Base-by-base conservation (phyloP, 257 asterid genomes). In the Primulina huaijiensis region DNA sequence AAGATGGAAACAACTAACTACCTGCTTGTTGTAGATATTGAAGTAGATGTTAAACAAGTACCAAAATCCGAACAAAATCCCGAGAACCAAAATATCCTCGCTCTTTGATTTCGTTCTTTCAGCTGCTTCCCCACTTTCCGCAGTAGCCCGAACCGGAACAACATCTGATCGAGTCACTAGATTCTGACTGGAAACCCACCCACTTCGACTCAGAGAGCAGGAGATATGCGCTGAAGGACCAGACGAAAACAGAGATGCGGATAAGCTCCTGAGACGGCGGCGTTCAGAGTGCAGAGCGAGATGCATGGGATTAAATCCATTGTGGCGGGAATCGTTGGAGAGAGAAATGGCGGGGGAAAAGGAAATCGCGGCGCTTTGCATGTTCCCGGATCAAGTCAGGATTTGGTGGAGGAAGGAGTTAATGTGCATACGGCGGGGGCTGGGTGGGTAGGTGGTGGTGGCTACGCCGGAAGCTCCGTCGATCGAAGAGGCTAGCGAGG, bases 21-120 rank as follows among this genome's bases (percentile, higher is more conserved):
- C 97, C 97, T 91, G 97, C 71, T 94, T 94, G 81, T 94, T 92
- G 75, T 94, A 91, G 72, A 94, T 89, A 72, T 94, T 94, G 87
- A 94, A 94, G 90, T 88, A 94, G 85, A 91, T 91, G 68, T 94
- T 94, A 37, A 94, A 91, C 10, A 91, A 78, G 80, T 88, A 91
- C 99, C 99, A 94, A 43, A 89, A 83, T 71, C 97, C 99, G 64
- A 91, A 91, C 2, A 94, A 87, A 62, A 78, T 17, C 19, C 97
- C 98, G 5, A 94, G 96, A 74, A 94, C 89, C 82, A 89, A 23
- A 34, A 96, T 91, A 31, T 85, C 90, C 23, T 78, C 14, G 52
- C 57, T 63, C 81, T 83, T 89, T 33, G 93, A 77, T 64, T 80
- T 70, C 62, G 96, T 83, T 56, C 57, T 53, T 76, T 87, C 95